Base-by-base conservation (phyloP, 345 rosid species). In the Eucalyptus erythrocorys region DNA sequence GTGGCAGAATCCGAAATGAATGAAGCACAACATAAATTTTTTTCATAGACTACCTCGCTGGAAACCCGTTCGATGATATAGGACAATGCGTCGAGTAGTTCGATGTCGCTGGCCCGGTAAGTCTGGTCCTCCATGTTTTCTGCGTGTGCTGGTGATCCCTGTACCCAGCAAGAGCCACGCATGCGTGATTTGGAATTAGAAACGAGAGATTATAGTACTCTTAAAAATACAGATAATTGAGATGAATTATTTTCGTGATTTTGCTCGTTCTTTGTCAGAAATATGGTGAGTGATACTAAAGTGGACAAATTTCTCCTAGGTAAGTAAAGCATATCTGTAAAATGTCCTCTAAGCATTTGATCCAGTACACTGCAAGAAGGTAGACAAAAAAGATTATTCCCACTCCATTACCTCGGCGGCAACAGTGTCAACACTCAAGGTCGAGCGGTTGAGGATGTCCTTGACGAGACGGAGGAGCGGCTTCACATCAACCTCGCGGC, bases 31-130 rank as follows among this genome's bases (percentile, higher is more conserved):
- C 45, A 26, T 14, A 24, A 34, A 24, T 1, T 13, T 13, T 32
- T 55, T 85, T 22, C 37, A 27, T 13, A 42, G 5, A 42, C 79
- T 45, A 96, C 98, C 99, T 96, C 96, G 84, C 93, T 89, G 40
- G 95, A 88, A 88, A 96, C 92, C 89, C 94, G 94, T 57, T 97
- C 95, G 51, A 97, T 95, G 91, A 93, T 91, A 59, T 87, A 93
- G 4, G 94, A 93, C 80, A 93, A 89, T 57, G 91, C 89, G 55
- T 93, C 95, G 86, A 95, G 90, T 89, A 88, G 50, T 40, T 85
- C 88, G 10, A 48, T 42, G 85, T 59, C 71, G 64, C 85, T 47
- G 87, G 68, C 59, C n/a, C 87, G 91, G 87, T 88, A 90, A 59
- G 91, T 87, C 89, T 88, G 91, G 13, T 94, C 93, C 61, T 94